Percentiles rank a stretch among this genome's conserved stretches.
Evolutionary conservation across 176 grass and related monocot species (phyloP).

Genomic region (Bromus sterilis): DNA sequence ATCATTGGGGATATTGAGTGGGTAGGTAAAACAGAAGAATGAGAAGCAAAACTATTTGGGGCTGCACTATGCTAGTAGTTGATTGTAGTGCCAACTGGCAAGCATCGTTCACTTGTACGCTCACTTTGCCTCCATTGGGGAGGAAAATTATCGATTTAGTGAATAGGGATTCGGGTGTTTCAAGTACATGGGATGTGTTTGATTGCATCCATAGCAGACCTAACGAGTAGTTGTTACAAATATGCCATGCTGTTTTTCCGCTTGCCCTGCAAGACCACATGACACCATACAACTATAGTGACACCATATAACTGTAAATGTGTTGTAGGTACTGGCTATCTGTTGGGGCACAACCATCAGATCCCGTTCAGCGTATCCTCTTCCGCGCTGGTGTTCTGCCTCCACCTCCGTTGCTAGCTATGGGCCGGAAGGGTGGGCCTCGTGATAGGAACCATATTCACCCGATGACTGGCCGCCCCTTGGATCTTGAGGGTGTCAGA

Average conservation of each 20-base stretch:
- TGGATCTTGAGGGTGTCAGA: slow-evolving; percentile 29
- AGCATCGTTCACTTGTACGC: not conserved
- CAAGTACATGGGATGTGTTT: not conserved
- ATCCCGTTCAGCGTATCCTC: slow-evolving; percentile 79
- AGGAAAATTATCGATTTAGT: not conserved
- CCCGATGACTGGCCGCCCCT: slow-evolving; percentile 70
- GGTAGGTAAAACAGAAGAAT: not conserved
- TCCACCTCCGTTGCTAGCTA: slow-evolving; percentile 78
- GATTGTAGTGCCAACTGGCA: not conserved
- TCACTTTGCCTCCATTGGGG: not conserved
- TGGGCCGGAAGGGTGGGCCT: slow-evolving; percentile 65
- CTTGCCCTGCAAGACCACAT: not conserved
- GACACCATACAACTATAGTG: not conserved
- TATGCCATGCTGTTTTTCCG: not conserved
- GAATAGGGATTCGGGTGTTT: not conserved
- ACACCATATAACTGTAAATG: not conserved
- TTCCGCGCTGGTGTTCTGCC: slow-evolving; percentile 77
- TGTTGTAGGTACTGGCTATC: slow-evolving; percentile 79
- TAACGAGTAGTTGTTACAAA: not conserved
- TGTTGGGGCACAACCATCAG: slow-evolving; percentile 85
- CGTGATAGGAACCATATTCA: slow-evolving; percentile 58
- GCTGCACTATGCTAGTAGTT: not conserved
- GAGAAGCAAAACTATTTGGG: not conserved
- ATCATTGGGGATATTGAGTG: not conserved
- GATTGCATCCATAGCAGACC: not conserved